Base-by-base conservation (phyloP, 139 green algal genomes). In the Chlamydomonas sp. region DNA sequence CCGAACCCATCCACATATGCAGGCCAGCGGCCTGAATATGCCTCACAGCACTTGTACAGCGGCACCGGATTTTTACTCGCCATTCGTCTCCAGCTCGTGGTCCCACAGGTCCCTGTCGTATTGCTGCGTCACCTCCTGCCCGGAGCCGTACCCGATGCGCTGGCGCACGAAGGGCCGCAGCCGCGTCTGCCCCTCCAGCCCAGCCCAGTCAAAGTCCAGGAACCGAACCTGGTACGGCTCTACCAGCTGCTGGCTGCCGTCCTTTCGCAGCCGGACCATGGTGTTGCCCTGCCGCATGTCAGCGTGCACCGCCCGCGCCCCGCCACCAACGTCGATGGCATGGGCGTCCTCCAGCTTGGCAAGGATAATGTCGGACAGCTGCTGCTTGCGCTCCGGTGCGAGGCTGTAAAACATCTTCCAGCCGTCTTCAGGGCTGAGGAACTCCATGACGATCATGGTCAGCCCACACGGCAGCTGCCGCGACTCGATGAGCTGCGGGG, bases 251-350 rank as follows among this genome's bases (percentile, higher is more conserved):
- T 7, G 73, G 58, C 6, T 4, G 12, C 57, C 58, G 49, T 63
- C 75, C 72, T 60, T 5, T 4, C n/a, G 4, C 72, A 61, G 20
- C 72, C 61, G 8, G n/a, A 66, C 58, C 75, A 79, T 79, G 57
- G 64, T 58, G 75, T 79, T 79, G 57, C 58, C 75, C 75, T 79
- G 75, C 75, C 75, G 75, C 75, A 79, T 10, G 75, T 79, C 75
- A 6, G 75, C 75, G 58, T 79, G 75, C 58, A 79, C 75, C 58
- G 7, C 58, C 75, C 7, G 10, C 12, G 4, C 12, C 10, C 9
- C 9, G 75, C 58, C 12, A 4, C 1, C 75, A 10, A 79, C 58
- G 7, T 49, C 58, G 75, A 64, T 63, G 9, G 1, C 58, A 18
- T 79, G 75, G 58, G 58, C 75, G 3, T 8, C 1, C 7, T 5